These are phyloP conservation scores for Paramecium bursaria DNA, from an alignment of 73 alveolate genomes.

Conservation along the genomic window DNA sequence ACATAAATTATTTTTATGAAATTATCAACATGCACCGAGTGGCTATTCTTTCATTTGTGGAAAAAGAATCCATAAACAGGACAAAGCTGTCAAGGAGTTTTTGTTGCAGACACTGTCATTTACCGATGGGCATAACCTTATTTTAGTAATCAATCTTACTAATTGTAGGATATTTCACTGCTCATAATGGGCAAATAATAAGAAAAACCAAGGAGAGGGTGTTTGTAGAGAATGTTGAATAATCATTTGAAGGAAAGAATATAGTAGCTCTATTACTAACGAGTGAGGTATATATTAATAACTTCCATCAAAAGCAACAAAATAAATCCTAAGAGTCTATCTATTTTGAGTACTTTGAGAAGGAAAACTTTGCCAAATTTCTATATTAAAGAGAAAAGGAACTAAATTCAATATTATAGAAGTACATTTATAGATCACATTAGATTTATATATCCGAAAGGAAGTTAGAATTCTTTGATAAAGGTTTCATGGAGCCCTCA, in stretches of 20 bases:
- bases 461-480: conserved; percentile 74
- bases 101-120: conserved; percentile 80
- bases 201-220: conserved; percentile 81
- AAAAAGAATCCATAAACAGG: conserved; percentile 62
- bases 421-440: conserved; percentile 35
- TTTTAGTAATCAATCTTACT: conserved; percentile 47
- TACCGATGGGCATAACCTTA: conserved; percentile 83
- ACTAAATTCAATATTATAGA: conserved; percentile 75
- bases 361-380: conserved; percentile 76
- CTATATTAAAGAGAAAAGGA: conserved; percentile 75
- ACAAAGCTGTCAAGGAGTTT: conserved; percentile 50
- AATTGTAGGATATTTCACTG: conserved; percentile 78
- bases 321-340: conserved; percentile 66
- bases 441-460: conserved; percentile 71
- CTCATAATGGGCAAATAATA: conserved; percentile 75
- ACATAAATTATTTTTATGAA: conserved; percentile 10
- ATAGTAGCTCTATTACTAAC: conserved; percentile 44
- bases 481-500: conserved; percentile 84
- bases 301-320: not conserved
- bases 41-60: conserved; percentile 73
- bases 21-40: conserved; percentile 64
- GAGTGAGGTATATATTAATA: conserved; percentile 29
- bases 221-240: conserved; percentile 27
- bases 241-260: conserved; percentile 21
- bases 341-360: conserved; percentile 76